Percentiles rank a stretch among this genome's conserved stretches.
Evolutionary conservation across 2,329 filamentous ascomycete species (phyloP).

Genomic region (Fusarium vanettenii): DNA sequence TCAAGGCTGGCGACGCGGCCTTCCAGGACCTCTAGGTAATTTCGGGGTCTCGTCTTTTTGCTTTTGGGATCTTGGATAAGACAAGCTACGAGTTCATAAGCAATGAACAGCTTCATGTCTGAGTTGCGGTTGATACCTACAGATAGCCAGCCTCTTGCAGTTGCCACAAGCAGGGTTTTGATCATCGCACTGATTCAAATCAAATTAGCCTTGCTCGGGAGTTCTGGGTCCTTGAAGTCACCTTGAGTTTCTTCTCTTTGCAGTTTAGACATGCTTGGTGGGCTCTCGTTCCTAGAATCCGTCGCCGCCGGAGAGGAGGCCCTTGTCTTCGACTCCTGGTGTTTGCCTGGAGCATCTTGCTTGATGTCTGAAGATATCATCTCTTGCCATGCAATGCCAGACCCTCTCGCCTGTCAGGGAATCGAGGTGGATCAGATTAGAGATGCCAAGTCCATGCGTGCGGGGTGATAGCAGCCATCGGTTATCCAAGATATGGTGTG

Average conservation of each 20-base stretch:
- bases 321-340: neutral
- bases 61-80: conserved; percentile 43
- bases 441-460: too few relatives aligned
- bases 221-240: neutral
- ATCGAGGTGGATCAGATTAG: too few relatives aligned
- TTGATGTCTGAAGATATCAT: too few relatives aligned
- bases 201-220: too few relatives aligned
- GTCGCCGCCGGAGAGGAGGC: neutral
- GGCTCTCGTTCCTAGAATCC: neutral
- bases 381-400: too few relatives aligned
- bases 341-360: neutral
- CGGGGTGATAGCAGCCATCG: too few relatives aligned
- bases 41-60: conserved; percentile 42
- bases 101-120: neutral
- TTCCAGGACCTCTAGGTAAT: conserved; percentile 46
- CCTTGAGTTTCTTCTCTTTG: conserved; percentile 13
- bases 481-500: too few relatives aligned
- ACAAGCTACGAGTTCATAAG: conserved; percentile 12
- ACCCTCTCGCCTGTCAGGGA: too few relatives aligned
- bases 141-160: neutral
- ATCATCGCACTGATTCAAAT: neutral
- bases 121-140: neutral
- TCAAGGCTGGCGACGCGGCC: conserved; percentile 42
- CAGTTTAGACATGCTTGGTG: neutral
- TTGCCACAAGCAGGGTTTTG: neutral